Evolutionary conservation across 768 basidiomycete genomes (phyloP).

Genomic region (Russula sp.): DNA sequence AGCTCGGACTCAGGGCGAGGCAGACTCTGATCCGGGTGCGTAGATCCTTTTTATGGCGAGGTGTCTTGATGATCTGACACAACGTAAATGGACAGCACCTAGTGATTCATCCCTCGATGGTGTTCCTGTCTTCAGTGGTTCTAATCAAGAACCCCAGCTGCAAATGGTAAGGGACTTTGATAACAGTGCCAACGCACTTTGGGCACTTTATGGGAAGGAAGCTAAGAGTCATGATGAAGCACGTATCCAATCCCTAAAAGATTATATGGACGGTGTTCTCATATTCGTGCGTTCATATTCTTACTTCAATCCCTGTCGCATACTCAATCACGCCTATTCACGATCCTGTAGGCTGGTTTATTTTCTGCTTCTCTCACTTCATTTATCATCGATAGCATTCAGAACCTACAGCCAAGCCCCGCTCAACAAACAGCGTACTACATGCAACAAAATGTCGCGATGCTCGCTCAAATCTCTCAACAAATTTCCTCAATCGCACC

Average conservation of each 20-base stretch:
- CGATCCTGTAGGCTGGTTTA: neutral
- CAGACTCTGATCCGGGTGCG: no score
- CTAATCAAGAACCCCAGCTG: neutral
- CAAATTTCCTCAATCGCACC: conserved; percentile 5
- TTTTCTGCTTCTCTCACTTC: neutral
- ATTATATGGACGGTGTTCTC: conserved; percentile 38
- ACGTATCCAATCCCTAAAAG: conserved; percentile 35
- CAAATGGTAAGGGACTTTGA: conserved; percentile 25
- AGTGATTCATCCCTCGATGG: no score
- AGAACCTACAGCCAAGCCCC: neutral
- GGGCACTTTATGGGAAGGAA: conserved; percentile 35
- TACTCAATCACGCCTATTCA: neutral
- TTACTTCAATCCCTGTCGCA: neutral
- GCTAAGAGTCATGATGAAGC: conserved; percentile 33
- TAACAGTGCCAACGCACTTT: conserved; percentile 37
- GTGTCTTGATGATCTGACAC: no score
- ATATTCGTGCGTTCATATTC: conserved; percentile 32
- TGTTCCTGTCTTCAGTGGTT: neutral
- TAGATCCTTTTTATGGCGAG: no score
- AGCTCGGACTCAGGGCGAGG: no score
- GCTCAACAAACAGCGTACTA: neutral
- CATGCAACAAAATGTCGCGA: neutral
- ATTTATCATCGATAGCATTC: neutral
- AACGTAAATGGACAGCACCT: no score
- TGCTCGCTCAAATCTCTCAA: conserved; percentile 10